phyloP scores from a whole-genome alignment of 2,329 filamentous ascomycete genomes.

The Apiospora koreana region DNA sequence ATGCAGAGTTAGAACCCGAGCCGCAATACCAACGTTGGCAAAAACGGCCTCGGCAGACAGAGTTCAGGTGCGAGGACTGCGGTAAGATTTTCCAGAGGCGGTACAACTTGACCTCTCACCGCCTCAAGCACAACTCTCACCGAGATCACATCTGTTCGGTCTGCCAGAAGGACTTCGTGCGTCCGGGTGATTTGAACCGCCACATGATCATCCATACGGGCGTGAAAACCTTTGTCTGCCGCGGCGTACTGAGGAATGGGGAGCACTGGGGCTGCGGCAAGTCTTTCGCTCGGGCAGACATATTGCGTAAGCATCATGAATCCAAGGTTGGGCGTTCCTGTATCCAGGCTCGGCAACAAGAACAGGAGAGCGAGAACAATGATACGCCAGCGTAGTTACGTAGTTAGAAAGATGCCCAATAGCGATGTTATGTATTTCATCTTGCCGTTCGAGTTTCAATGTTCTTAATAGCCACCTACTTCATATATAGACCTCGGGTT shows the following conservation, averaged over 20 bases:
- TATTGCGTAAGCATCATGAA: slow-evolving; percentile 10
- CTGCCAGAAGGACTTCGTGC: slow-evolving; percentile 11
- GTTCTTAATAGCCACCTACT: too few relatives aligned
- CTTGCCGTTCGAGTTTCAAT: too few relatives aligned
- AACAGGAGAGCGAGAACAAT: background rate
- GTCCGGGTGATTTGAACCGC: slow-evolving; percentile 8
- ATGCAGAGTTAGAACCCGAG: background rate
- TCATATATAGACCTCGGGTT: too few relatives aligned
- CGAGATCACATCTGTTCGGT: slow-evolving; percentile 7
- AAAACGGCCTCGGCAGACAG: background rate
- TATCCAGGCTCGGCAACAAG: background rate
- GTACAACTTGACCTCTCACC: background rate
- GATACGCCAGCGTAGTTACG: background rate
- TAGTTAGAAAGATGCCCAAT: too few relatives aligned
- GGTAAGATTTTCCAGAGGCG: background rate
- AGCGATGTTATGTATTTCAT: too few relatives aligned
- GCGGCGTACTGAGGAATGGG: slow-evolving; percentile 7
- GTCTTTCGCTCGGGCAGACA: slow-evolving; percentile 11
- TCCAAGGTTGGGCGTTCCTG: background rate
- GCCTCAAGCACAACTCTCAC: background rate
- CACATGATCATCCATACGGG: slow-evolving; percentile 6
- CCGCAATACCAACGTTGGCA: background rate
- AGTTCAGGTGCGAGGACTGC: background rate
- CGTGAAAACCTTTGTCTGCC: background rate
- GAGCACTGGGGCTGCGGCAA: slow-evolving; percentile 12